Conservation (phyloP, 805 yeast species). For the Sugiyamaella chiloensis region DNA sequence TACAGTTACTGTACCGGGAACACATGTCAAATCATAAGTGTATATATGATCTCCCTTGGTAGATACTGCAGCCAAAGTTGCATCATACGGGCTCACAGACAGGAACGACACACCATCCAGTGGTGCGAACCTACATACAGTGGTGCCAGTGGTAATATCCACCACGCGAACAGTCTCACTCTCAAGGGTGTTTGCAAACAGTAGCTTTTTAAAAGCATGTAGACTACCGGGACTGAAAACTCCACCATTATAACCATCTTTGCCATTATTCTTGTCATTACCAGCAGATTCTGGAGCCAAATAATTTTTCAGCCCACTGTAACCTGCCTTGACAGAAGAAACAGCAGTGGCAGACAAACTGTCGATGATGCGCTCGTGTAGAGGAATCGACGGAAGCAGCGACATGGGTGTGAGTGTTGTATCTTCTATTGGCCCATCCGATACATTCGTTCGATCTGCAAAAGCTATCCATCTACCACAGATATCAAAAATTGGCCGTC, state of each 20-base stretch:
- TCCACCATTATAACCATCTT: background rate
- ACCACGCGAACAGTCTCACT: constrained; percentile 41
- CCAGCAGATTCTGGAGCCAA: constrained; percentile 6
- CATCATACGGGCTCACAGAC: constrained; percentile 60
- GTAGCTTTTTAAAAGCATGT: constrained; percentile 16
- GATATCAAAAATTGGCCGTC: constrained; percentile 46
- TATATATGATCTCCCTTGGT: constrained; percentile 59
- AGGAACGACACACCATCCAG: constrained; percentile 60
- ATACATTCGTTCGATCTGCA: constrained; percentile 37
- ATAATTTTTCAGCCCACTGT: constrained; percentile 40
- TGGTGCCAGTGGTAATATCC: constrained; percentile 44
- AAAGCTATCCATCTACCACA: constrained; percentile 50
- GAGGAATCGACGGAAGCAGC: constrained; percentile 46
- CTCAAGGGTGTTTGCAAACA: constrained; percentile 24
- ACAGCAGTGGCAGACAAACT: constrained; percentile 51
- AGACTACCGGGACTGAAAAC: background rate
- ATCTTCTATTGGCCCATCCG: background rate
- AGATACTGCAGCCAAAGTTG: constrained; percentile 52
- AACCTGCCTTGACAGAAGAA: constrained; percentile 46
- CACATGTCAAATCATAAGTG: constrained; percentile 59
- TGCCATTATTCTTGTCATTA: background rate
- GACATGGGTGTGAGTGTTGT: constrained; percentile 38
- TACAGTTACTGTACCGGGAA: constrained; percentile 49
- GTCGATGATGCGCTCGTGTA: constrained; percentile 46
- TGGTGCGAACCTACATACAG: constrained; percentile 48